These are phyloP conservation scores for Leishmania guyanensis DNA, from an alignment of 208 protist species.

Conservation along the genomic window DNA sequence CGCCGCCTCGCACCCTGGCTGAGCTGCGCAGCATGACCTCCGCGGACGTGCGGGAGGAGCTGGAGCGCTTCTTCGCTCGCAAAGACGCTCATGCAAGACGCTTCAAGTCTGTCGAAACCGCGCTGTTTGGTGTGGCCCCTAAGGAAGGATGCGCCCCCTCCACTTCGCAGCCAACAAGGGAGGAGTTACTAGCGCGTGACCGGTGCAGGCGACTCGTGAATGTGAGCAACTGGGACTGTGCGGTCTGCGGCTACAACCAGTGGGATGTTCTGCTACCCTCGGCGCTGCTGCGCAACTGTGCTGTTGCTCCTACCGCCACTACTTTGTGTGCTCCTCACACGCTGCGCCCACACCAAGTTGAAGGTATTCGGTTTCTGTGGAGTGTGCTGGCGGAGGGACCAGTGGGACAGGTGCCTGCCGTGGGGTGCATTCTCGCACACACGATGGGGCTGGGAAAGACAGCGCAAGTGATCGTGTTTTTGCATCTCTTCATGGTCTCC, in stretches of 20 bases:
- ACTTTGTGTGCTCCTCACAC: not conserved
- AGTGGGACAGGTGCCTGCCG: conserved; percentile 69
- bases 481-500: conserved; percentile 64
- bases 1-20: conserved; percentile 24
- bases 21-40: conserved; percentile 64
- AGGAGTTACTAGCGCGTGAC: conserved; percentile 27
- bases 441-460: conserved; percentile 92
- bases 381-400: conserved; percentile 72
- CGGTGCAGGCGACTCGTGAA: conserved; percentile 60
- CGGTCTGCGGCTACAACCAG: conserved; percentile 15
- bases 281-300: conserved; percentile 38
- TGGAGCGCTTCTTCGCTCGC: conserved; percentile 64
- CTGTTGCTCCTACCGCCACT: not conserved
- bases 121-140: not conserved
- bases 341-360: conserved; percentile 74
- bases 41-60: conserved; percentile 58
- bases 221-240: conserved; percentile 46
- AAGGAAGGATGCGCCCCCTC: not conserved
- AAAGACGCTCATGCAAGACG: conserved; percentile 33
- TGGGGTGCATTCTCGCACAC: conserved; percentile 85
- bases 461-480: conserved; percentile 80
- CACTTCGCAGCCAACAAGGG: not conserved
- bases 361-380: conserved; percentile 89
- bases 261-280: conserved; percentile 71
- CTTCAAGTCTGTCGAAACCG: conserved; percentile 35